Percentiles rank a stretch among this genome's conserved stretches.
Conservation (phyloP, 2,329 filamentous ascomycete genomes). For the Capronia coronata region DNA sequence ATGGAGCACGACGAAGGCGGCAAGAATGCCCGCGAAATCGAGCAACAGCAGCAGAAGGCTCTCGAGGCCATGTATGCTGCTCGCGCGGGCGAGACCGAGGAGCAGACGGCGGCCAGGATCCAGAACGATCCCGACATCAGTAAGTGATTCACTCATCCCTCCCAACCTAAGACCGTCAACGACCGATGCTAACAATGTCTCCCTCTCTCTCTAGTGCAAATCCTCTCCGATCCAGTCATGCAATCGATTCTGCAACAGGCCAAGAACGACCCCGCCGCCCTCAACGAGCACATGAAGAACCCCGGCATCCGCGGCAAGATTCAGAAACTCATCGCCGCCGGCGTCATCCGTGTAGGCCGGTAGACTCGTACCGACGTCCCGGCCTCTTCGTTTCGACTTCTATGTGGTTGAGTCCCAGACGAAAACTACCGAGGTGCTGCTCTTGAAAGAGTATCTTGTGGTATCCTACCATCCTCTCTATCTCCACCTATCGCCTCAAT, state of each 20-base stretch:
- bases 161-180: too few species aligned
- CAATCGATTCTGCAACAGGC: constrained; percentile 95
- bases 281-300: constrained; percentile 98
- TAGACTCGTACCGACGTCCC: constrained; percentile 25
- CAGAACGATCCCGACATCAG: constrained; percentile 87
- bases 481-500: too few species aligned
- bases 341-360: constrained; percentile 74
- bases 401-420: too few species aligned
- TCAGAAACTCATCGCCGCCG: constrained; percentile 87
- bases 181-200: constrained; percentile 5
- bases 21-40: constrained; percentile 84
- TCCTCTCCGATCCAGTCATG: constrained; percentile 91
- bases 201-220: constrained; percentile 18
- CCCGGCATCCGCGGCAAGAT: constrained; percentile 77
- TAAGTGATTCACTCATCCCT: constrained; percentile 9
- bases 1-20: constrained; percentile 67
- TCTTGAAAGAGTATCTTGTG: too few species aligned
- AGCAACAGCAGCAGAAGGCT: constrained; percentile 89
- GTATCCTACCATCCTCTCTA: too few species aligned
- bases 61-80: constrained; percentile 82
- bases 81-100: constrained; percentile 89
- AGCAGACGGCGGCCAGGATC: constrained; percentile 87
- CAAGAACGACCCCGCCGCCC: constrained; percentile 81
- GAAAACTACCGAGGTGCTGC: too few species aligned
- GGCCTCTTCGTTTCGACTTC: too few species aligned